Conservation (phyloP, 257 asterid species). For the Ocimum tenuiflorum region DNA sequence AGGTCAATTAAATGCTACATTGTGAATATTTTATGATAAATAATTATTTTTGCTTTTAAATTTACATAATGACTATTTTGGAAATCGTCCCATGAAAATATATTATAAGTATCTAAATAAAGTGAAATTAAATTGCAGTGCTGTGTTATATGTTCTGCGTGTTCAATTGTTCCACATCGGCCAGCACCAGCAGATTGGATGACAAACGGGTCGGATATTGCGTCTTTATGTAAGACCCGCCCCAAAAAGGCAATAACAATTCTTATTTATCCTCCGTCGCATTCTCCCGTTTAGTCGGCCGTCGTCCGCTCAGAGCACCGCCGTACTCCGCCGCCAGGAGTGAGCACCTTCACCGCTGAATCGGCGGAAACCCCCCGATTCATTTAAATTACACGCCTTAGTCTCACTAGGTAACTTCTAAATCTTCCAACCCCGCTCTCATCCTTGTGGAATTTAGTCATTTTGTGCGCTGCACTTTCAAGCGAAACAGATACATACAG, state of each 20-base stretch:
- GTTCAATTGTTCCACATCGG: too few relatives aligned
- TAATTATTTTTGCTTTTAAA: too few relatives aligned
- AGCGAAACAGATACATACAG: neutral
- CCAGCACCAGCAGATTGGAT: too few relatives aligned
- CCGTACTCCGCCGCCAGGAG: slow-evolving; percentile 3
- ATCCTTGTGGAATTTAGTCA: neutral
- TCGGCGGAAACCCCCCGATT: neutral
- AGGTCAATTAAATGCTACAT: too few relatives aligned
- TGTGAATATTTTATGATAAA: too few relatives aligned
- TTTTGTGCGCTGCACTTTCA: neutral
- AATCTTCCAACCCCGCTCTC: neutral
- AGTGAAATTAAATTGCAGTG: too few relatives aligned
- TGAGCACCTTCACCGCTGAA: neutral
- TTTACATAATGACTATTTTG: too few relatives aligned
- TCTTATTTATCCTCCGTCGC: neutral
- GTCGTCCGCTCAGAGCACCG: slow-evolving; percentile 5
- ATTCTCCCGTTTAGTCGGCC: neutral
- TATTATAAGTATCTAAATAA: too few relatives aligned
- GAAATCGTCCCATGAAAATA: too few relatives aligned
- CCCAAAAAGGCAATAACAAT: neutral
- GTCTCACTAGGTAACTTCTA: neutral
- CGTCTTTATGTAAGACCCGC: neutral
- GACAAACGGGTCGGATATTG: neutral
- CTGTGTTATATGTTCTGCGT: too few relatives aligned
- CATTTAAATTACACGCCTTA: neutral